Base-by-base conservation (phyloP, 192 early-diverging fungal genomes). In the Physocladia obscura region DNA sequence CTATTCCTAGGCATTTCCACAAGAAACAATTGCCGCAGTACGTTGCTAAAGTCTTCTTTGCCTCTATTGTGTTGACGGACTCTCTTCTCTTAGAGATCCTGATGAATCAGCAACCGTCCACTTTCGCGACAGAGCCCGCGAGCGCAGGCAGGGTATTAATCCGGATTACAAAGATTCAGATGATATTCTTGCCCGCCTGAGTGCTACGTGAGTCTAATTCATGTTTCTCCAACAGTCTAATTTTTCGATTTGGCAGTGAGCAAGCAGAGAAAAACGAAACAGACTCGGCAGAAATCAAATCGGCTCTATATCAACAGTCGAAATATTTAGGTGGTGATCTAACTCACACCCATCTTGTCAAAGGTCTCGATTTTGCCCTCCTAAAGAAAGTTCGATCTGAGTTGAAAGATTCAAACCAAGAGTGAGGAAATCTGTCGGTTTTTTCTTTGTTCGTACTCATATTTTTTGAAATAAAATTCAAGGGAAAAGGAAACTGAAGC, bases 71-170 rank as follows among this genome's bases (percentile, higher is more conserved):
- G 19, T 1, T 19, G 15, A 30, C 6, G 27, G 3, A 15, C 27
- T 21, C 48, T 19, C 11, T 4, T 2, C 11, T 59, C 30, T 15
- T 13, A 35, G 79, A 67, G 22, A 36, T 13, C 44, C 22, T 13
- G 70, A 74, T n/a, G 61, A 30, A 5, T 19, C 2, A 3, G 48
- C 68, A 24, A 50, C 57, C 29, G 38, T 37, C 22, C 68, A 79
- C n/a, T 97, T 95, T 71, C 91, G 95, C 38, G 95, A 97, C 71
- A 80, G 95, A 30, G 95, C 95, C n/a, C 91, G 89, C 0, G 95
- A 97, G 77, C 87, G 95, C 37, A 82, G 95, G 6, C 75, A 88
- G 58, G 89, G 85, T 51, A 51, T 57, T 44, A 91, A 89, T 70
- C 85, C 82, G 13, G 86, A 89, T 55, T 91, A 83, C 76, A 80